Conservation (phyloP, 495 filamentous ascomycete genomes). For the Viridothelium virens region DNA sequence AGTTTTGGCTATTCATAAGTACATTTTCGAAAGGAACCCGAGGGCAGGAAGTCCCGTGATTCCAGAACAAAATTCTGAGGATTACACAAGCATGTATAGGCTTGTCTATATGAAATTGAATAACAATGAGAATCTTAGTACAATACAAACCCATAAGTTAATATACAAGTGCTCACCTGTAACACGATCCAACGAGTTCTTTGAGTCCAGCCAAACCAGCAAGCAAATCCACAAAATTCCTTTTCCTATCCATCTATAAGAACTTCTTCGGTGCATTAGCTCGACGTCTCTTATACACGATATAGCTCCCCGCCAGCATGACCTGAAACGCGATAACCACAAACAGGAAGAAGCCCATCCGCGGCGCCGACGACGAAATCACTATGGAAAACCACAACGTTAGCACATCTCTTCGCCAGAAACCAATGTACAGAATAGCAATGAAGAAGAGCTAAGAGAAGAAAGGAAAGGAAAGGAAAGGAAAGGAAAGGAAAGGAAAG, state of each 20-base stretch:
- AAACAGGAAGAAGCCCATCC: conserved; percentile 66
- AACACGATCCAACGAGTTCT: background rate
- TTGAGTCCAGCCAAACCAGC: background rate
- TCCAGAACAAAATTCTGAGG: no score
- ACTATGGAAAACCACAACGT: conserved; percentile 36
- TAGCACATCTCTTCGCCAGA: conserved; percentile 7
- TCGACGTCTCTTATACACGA: conserved; percentile 75
- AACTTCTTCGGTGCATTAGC: conserved; percentile 83
- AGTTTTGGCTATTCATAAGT: no score
- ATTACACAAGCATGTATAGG: background rate
- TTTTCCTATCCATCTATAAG: conserved; percentile 44
- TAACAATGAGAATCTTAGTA: background rate
- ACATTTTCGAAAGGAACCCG: no score
- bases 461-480: background rate
- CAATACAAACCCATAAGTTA: background rate
- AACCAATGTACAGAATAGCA: background rate
- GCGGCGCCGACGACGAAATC: conserved; percentile 51
- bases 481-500: background rate
- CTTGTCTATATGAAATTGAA: background rate
- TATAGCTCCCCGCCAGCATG: conserved; percentile 58
- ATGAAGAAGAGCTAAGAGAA: background rate
- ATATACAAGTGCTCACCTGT: background rate
- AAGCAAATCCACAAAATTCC: background rate
- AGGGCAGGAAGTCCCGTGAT: no score
- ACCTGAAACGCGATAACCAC: conserved; percentile 70